Base-by-base conservation (phyloP, 2,329 filamentous ascomycete species). In the Aspergillus felis region DNA sequence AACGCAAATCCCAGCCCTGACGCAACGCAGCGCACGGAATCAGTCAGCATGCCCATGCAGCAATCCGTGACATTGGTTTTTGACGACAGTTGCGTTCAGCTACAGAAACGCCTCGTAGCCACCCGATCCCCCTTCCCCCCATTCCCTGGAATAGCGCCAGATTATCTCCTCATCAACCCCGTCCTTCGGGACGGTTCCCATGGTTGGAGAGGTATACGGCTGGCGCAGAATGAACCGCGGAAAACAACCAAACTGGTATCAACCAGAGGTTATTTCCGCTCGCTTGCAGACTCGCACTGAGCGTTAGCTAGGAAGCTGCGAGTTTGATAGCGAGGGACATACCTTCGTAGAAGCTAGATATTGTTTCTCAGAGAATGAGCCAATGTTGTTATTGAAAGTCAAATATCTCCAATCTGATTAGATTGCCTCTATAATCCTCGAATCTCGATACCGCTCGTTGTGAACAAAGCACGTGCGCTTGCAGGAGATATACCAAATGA, bases 181-280 rank as follows among this genome's bases (percentile, higher is more conserved):
- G 69, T 70, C 54, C 63, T 61, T 68, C 62, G 54, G 59, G 63
- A 57, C 60, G 63, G 61, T 63, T 67, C 78, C 69, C 68, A 76
- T 81, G 71, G 88, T 91, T 89, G 87, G 86, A 85, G 86, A 91
- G 91, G 88, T 96, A 96, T 87, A 96, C 89, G 86, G 86, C 84
- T 92, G 85, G 91, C 91, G 90, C 82, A 96, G 82, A 96, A 77
- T 68, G 82, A 94, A 78, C 70, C 73, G 56, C 66, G 69, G 61
- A 57, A 49, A 41, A 24, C 38, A 61, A 32, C 28, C 22, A 47
- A 38, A 53, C 57, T 62, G 67, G 64, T 64, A 54, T 53, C 46
- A 51, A 67, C 53, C 62, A 58, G 57, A 47, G 53, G 55, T 60
- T 59, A 55, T 51, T 62, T 61, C 61, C 67, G 64, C 73, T 75